phyloP scores from a whole-genome alignment of 2,329 filamentous ascomycete genomes.

The Beauveria caledonica region DNA sequence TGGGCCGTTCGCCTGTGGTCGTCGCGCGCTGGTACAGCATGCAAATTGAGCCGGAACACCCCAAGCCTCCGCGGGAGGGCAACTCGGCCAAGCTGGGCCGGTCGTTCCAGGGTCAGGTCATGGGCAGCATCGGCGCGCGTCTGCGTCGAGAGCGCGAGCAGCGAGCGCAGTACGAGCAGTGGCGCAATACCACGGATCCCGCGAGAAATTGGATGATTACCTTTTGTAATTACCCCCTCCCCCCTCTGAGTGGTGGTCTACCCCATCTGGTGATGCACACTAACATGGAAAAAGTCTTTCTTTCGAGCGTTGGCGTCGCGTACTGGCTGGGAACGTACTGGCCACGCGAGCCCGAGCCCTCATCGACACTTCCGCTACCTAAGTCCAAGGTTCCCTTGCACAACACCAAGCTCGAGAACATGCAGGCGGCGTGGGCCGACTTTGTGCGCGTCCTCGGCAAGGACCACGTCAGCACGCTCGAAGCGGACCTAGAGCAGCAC shows the following conservation, averaged over 20 bases:
- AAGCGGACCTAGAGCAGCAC: slow-evolving; percentile 47
- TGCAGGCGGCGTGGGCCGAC: slow-evolving; percentile 64
- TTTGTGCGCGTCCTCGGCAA: slow-evolving; percentile 56
- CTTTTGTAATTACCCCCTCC: slow-evolving; percentile 36
- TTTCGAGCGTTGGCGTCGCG: slow-evolving; percentile 41
- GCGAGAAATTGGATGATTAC: slow-evolving; percentile 43
- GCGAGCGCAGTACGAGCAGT: slow-evolving; percentile 39
- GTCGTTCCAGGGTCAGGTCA: slow-evolving; percentile 51
- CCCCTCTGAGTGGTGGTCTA: neutral
- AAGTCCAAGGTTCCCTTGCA: slow-evolving; percentile 44
- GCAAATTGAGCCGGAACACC: slow-evolving; percentile 27
- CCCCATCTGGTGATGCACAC: neutral
- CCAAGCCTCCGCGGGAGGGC: slow-evolving; percentile 22
- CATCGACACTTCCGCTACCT: slow-evolving; percentile 52
- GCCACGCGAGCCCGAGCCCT: slow-evolving; percentile 39
- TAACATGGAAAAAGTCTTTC: slow-evolving; percentile 33
- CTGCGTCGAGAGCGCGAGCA: slow-evolving; percentile 47
- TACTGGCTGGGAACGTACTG: slow-evolving; percentile 53
- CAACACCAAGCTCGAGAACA: slow-evolving; percentile 52
- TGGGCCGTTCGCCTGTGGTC: slow-evolving; percentile 1
- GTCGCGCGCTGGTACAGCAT: slow-evolving; percentile 25
- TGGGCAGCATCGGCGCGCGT: slow-evolving; percentile 48
- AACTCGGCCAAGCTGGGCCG: slow-evolving; percentile 32
- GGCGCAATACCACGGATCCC: slow-evolving; percentile 32
- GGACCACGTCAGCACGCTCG: slow-evolving; percentile 55